Conservation (phyloP, 2,329 filamentous ascomycete genomes). For the Pseudogymnoascus sp. region DNA sequence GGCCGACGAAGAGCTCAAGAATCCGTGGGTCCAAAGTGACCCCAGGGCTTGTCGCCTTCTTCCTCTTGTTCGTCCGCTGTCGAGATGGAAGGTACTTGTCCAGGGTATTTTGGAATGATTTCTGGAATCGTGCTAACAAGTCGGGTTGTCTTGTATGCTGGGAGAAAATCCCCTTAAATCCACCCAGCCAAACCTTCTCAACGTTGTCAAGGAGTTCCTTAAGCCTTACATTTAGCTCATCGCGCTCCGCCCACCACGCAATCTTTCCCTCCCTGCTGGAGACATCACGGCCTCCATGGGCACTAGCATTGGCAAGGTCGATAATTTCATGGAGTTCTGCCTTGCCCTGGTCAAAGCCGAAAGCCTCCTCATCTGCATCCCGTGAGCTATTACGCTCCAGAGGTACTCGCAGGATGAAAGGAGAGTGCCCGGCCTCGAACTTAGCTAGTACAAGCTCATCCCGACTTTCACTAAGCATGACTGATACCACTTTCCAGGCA, state of each 20-base stretch:
- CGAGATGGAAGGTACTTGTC: constrained; percentile 82
- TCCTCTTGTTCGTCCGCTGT: constrained; percentile 51
- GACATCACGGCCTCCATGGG: constrained; percentile 67
- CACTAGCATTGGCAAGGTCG: constrained; percentile 70
- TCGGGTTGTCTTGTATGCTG: constrained; percentile 57
- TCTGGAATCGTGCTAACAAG: constrained; percentile 67
- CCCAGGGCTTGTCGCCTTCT: constrained; percentile 30
- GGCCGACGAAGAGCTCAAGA: constrained; percentile 78
- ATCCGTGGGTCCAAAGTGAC: constrained; percentile 58
- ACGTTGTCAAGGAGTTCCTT: constrained; percentile 75
- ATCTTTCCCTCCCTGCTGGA: constrained; percentile 66
- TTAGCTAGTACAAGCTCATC: constrained; percentile 88
- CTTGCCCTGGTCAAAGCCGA: constrained; percentile 75
- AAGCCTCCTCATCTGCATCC: constrained; percentile 72
- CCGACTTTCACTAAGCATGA: constrained; percentile 73
- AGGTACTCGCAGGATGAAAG: constrained; percentile 81
- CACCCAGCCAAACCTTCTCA: constrained; percentile 89
- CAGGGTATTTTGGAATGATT: constrained; percentile 69
- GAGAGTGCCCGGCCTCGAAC: constrained; percentile 64
- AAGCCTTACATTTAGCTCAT: constrained; percentile 69
- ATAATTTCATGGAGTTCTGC: constrained; percentile 79
- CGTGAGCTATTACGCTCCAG: constrained; percentile 75
- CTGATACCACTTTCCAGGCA: constrained; percentile 77
- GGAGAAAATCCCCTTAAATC: constrained; percentile 91
- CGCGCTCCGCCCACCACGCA: constrained; percentile 84